Evolutionary conservation across 257 asterid species (phyloP).

Genomic region (Jaltomata sinuosa): DNA sequence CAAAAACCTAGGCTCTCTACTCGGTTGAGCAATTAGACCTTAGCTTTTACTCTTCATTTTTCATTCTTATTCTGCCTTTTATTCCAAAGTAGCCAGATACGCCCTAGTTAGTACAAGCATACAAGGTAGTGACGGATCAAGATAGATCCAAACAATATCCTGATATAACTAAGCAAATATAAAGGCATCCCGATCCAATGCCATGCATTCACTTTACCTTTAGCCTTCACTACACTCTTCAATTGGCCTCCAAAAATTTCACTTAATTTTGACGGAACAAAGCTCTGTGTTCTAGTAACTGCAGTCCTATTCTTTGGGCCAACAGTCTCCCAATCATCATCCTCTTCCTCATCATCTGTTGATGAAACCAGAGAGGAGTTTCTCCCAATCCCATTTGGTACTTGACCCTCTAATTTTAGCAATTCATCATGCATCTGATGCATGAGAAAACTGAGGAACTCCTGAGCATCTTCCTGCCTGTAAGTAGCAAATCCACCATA

Average conservation of each 20-base stretch:
- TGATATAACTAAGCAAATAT: background rate
- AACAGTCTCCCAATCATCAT: slow-evolving; percentile 66
- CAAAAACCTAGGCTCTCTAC: background rate
- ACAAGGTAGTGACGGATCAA: background rate
- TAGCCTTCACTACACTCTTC: slow-evolving; percentile 73
- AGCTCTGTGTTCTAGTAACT: slow-evolving; percentile 73
- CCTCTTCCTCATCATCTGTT: slow-evolving; percentile 46
- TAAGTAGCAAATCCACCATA: slow-evolving; percentile 8
- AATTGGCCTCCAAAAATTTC: slow-evolving; percentile 76
- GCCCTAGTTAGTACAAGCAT: background rate
- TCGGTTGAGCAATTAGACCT: background rate
- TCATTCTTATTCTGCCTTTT: background rate
- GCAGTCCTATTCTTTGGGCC: slow-evolving; percentile 62
- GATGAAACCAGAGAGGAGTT: slow-evolving; percentile 53
- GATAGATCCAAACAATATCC: background rate
- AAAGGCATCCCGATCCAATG: background rate
- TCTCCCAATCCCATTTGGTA: slow-evolving; percentile 41
- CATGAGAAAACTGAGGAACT: slow-evolving; percentile 79
- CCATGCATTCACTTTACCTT: slow-evolving; percentile 33
- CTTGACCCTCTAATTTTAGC: slow-evolving; percentile 61
- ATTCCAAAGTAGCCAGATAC: background rate
- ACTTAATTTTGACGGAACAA: slow-evolving; percentile 68
- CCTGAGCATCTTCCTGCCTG: slow-evolving; percentile 95
- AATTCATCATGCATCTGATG: slow-evolving; percentile 92
- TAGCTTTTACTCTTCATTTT: background rate